Base-by-base conservation (phyloP, 345 rosid genomes). In the Alliaria petiolata region DNA sequence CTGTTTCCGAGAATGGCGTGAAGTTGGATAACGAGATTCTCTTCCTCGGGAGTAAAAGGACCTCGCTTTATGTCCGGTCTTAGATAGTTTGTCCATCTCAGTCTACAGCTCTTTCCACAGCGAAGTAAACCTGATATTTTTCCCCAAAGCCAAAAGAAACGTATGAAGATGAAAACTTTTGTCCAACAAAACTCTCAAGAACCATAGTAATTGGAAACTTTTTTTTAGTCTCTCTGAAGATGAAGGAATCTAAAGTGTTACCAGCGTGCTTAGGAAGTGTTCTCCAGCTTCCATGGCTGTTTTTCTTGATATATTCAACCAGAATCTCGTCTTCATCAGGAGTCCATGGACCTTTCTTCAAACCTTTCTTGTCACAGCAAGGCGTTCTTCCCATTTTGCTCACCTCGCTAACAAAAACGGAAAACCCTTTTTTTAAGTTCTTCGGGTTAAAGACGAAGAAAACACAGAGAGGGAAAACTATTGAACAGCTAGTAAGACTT, bases 341-440 rank as follows among this genome's bases (percentile, higher is more conserved):
- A 8, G 91, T 86, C 98, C 98, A 93, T 10, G 97, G 98, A 75
- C 98, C 98, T 83, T 89, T 93, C 84, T 91, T 93, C 69, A 93
- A 78, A 35, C 89, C 95, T 42, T 80, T 89, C 81, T 87, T 86
- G 53, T 87, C 96, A 81, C 97, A 90, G 62, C 92, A 86, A 8
- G 97, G 96, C 22, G 87, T 85, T 82, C 95, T 91, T 40, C 97
- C 97, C 98, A 93, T 93, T 61, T 40, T 10, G 46, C 52, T 67
- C 28, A 46, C 33, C 47, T n/a, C 45, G 60, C 74, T 61, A 74
- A 53, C 62, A 40, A 62, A 42, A 6, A 33, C 14, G 36, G 43
- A 35, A 63, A 11, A 25, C n/a, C n/a, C n/a, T n/a, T 16, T 42
- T 42, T 22, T 15, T 4, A 19, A 42, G 19, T 1, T 39, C 30